phyloP scores from a whole-genome alignment of 83 land plant genomes.

The Thuja plicata region DNA sequence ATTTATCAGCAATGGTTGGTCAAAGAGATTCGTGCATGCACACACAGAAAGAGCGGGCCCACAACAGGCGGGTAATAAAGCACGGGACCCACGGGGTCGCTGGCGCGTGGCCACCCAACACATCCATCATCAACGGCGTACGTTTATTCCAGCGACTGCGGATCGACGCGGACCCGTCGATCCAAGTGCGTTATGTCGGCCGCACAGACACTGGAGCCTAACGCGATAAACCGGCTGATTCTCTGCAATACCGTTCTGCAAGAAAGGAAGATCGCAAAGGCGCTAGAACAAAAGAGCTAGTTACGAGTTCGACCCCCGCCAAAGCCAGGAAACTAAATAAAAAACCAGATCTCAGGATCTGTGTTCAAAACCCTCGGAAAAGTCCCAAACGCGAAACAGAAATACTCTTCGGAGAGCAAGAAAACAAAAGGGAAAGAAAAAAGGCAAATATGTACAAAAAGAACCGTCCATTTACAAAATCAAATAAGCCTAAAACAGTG shows the following conservation, averaged over 20 bases:
- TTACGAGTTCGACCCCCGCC: background rate
- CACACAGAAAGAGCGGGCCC: background rate
- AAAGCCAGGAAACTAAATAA: background rate
- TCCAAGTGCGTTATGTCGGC: background rate
- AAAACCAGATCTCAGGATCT: background rate
- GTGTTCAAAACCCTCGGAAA: background rate
- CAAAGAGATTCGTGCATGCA: background rate
- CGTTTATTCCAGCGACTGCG: background rate
- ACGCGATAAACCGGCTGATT: background rate
- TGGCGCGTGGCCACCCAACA: background rate
- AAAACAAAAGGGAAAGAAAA: background rate
- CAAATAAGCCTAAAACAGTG: background rate
- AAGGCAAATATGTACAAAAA: background rate
- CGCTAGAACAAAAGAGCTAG: background rate
- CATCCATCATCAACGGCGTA: background rate
- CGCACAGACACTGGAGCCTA: background rate
- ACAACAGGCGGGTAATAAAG: background rate
- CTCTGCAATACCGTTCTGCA: background rate
- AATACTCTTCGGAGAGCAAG: background rate
- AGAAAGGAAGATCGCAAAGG: no score
- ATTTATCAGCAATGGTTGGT: background rate
- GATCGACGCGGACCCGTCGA: background rate
- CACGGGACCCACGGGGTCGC: background rate
- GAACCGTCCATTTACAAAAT: no score
- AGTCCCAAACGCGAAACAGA: background rate